These are phyloP conservation scores for Dalbergia cultrata DNA, from an alignment of 306 rosid species.

Conservation along the genomic window DNA sequence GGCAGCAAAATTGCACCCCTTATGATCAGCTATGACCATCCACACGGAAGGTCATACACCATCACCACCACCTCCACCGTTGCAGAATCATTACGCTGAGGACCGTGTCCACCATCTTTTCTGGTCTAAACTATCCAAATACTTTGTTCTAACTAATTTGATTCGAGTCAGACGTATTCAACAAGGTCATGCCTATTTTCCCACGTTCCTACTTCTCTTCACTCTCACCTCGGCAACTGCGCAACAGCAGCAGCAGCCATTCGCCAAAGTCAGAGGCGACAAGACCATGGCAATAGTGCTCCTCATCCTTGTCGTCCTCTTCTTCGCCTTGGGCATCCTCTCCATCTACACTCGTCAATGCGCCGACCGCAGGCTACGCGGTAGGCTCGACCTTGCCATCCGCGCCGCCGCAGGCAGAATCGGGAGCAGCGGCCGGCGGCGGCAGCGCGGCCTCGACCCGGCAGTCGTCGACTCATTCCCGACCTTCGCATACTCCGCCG, in stretches of 20 bases:
- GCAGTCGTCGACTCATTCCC: constrained; percentile 74
- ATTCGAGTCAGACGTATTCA: too few relatives aligned
- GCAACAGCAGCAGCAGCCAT: constrained; percentile 33
- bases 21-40: constrained; percentile 45
- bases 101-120: background rate
- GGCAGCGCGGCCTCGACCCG: constrained; percentile 66
- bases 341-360: constrained; percentile 89
- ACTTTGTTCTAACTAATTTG: too few relatives aligned
- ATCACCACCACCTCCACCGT: background rate
- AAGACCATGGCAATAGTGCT: constrained; percentile 59
- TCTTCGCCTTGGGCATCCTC: constrained; percentile 69
- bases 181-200: background rate
- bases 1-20: constrained; percentile 7
- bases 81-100: background rate
- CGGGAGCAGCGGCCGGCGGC: constrained; percentile 43
- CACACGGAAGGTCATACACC: constrained; percentile 15
- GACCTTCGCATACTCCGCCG: constrained; percentile 76
- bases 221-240: constrained; percentile 41
- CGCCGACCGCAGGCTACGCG: constrained; percentile 49
- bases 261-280: constrained; percentile 9
- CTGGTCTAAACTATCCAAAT: background rate
- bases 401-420: background rate
- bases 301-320: constrained; percentile 56
- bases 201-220: constrained; percentile 19
- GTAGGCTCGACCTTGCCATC: constrained; percentile 29